These are phyloP conservation scores for Microcyclosporella mali DNA, from an alignment of 2,329 filamentous ascomycete genomes.

Conservation along the genomic window DNA sequence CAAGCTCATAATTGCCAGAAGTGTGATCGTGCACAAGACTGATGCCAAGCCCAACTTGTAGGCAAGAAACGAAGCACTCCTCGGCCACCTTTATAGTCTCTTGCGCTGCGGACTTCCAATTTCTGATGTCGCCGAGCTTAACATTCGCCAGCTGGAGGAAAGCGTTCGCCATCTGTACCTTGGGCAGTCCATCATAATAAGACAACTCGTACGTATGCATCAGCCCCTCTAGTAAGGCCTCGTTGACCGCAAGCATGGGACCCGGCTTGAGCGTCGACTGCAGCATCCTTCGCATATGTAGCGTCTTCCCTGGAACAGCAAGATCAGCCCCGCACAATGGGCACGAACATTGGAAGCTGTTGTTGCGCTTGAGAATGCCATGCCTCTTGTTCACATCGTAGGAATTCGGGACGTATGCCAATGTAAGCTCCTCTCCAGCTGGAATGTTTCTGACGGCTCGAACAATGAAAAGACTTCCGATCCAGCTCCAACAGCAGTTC, in stretches of 20 bases:
- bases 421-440: constrained; percentile 40
- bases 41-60: constrained; percentile 5
- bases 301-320: neutral
- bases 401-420: constrained; percentile 9
- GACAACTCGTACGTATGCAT: neutral
- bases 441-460: constrained; percentile 42
- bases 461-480: constrained; percentile 50
- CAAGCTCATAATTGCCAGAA: constrained; percentile 1
- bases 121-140: neutral
- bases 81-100: neutral
- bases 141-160: constrained; percentile 4
- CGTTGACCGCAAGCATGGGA: neutral
- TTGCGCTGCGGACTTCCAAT: neutral
- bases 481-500: constrained; percentile 46
- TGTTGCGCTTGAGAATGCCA: neutral
- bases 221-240: neutral
- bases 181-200: neutral
- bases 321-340: constrained; percentile 1
- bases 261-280: neutral
- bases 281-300: neutral
- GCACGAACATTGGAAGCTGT: constrained; percentile 8
- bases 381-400: constrained; percentile 6
- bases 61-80: constrained; percentile 1
- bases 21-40: neutral
- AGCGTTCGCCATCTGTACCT: constrained; percentile 2